phyloP scores from a whole-genome alignment of 2,329 filamentous ascomycete genomes.

The Aspergillus ibericus region DNA sequence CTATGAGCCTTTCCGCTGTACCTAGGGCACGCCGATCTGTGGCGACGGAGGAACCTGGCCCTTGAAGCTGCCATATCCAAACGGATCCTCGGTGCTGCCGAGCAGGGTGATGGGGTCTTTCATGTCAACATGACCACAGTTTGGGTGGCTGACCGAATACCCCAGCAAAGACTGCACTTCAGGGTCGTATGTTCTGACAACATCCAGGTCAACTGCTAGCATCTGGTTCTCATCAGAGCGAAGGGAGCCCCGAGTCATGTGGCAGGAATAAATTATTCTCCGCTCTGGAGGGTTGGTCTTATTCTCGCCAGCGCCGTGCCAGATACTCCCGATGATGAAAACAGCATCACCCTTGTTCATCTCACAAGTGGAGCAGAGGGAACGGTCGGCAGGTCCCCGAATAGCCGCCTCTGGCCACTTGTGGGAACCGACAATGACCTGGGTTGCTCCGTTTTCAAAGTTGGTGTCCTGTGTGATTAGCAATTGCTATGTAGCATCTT shows the following conservation, averaged over 20 bases:
- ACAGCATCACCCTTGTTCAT: neutral
- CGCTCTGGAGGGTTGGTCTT: neutral
- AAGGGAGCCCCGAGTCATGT: neutral
- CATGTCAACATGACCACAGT: neutral
- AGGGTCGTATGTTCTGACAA: neutral
- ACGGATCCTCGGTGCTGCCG: neutral
- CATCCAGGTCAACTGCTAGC: neutral
- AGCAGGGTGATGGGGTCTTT: neutral
- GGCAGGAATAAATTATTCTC: neutral
- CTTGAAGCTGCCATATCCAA: neutral
- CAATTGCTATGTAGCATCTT: neutral
- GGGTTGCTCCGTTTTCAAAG: conserved; percentile 2
- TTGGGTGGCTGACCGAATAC: neutral
- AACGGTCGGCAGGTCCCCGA: neutral
- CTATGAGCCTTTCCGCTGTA: too few species aligned
- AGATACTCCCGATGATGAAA: neutral
- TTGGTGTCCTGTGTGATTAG: neutral
- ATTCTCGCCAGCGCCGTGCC: conserved; percentile 1
- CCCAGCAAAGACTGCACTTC: neutral
- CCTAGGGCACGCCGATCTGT: too few species aligned
- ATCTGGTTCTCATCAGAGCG: neutral
- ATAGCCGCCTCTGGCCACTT: neutral
- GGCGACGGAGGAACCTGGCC: neutral
- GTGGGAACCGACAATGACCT: conserved; percentile 4
- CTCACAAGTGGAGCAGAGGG: neutral